Conservation (phyloP, 2,329 filamentous ascomycete species). For the Nemania abortiva region DNA sequence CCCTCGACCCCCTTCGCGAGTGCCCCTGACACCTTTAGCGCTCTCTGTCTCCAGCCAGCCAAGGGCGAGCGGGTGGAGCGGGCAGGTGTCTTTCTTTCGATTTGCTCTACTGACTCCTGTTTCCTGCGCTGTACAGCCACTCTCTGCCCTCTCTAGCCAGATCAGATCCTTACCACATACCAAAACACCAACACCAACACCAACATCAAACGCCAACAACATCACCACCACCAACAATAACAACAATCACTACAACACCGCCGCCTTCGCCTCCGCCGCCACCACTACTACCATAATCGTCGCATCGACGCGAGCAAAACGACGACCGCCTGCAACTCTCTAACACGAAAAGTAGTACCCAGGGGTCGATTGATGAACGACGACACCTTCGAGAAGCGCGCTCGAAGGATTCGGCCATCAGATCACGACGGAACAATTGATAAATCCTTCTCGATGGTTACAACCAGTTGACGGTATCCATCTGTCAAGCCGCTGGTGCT, state of each 20-base stretch:
- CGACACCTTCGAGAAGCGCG: not conserved
- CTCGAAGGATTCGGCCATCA: conserved; percentile 11
- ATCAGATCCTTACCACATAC: conserved; percentile 30
- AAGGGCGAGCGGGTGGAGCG: conserved; percentile 3
- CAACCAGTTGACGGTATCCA: conserved; percentile 42
- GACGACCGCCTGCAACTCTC: conserved; percentile 7
- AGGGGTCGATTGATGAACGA: conserved; percentile 14
- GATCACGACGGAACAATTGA: conserved; percentile 15
- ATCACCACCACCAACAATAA: not conserved
- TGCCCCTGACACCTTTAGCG: conserved; percentile 23
- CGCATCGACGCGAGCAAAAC: conserved; percentile 14
- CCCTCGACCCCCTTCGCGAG: conserved; percentile 4
- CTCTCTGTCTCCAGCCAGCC: conserved; percentile 18
- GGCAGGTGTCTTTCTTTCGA: not conserved
- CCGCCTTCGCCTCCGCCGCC: not conserved
- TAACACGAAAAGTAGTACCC: not conserved
- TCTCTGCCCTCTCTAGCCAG: conserved; percentile 20
- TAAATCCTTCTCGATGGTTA: conserved; percentile 45
- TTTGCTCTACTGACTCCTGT: conserved; percentile 10
- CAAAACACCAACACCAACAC: conserved; percentile 1
- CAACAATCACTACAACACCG: not conserved
- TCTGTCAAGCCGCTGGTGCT: conserved; percentile 47
- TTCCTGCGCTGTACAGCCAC: conserved; percentile 28
- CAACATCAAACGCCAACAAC: not conserved
- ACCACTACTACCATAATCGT: not conserved